Base-by-base conservation (phyloP, 1,139 yeast species). In the Magnusiomyces tetraspermus region DNA sequence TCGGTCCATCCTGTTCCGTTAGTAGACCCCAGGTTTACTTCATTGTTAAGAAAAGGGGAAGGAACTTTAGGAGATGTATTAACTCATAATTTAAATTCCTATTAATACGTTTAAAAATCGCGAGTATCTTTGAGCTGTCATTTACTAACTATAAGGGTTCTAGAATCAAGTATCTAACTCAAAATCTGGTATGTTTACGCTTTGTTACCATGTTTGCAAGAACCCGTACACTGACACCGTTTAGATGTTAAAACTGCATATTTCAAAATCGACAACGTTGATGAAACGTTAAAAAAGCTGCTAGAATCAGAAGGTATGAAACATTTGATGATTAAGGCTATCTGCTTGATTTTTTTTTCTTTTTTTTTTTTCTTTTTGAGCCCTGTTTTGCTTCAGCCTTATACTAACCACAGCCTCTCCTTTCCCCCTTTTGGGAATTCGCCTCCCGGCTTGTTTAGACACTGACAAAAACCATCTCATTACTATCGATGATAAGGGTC, bases 401-500 rank as follows among this genome's bases (percentile, higher is more conserved):
- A 3, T 36, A 22, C 30, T 46, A 51, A n/a, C 23, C 46, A n/a
- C 37, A 3, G 13, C 17, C 17, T 4, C 23, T 17, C 22, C 19
- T 38, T 38, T 19, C 43, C 33, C 11, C 11, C 11, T 28, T 28
- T 28, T 28, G 33, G 6, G 33, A 8, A 8, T 28, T 28, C 11
- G n/a, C n/a, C n/a, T n/a, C n/a, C n/a, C n/a, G n/a, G n/a, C n/a
- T n/a, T n/a, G n/a, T 43, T 24, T 45, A 60, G 97, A 90, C 65
- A 89, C 97, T 2, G 96, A 89, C 67, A 76, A 76, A 53, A 85
- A 90, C 67, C 82, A 71, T 67, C 97, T 90, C 67, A 90, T 90
- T 62, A 89, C 97, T 15, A 84, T 89, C 51, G 97, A 89, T 63
- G 97, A 89, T 66, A 77, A 81, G 2, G 97, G 97, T 0, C 96